Percentiles rank a stretch among this genome's conserved stretches.
These are phyloP conservation scores for Metarhizium robertsii DNA, from an alignment of 2,329 filamentous ascomycete species.

Conservation along the genomic window DNA sequence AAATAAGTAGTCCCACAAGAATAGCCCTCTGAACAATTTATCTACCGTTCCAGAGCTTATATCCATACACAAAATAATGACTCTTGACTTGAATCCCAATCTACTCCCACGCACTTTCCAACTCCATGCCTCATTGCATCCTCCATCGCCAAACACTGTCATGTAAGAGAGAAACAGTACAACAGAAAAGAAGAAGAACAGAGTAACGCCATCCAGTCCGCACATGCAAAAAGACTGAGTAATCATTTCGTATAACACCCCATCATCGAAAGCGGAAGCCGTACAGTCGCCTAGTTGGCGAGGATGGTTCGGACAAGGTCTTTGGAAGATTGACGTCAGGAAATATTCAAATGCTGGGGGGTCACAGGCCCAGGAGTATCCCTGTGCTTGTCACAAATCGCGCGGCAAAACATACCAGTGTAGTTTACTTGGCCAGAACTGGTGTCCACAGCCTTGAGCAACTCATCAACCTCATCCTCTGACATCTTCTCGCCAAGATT, in stretches of 20 bases:
- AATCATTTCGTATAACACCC: neutral
- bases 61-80: constrained; percentile 3
- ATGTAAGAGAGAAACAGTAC: constrained; percentile 7
- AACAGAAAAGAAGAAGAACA: neutral
- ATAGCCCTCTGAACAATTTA: neutral
- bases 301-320: constrained; percentile 82
- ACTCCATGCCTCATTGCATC: neutral
- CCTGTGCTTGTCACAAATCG: neutral
- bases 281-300: constrained; percentile 52
- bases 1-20: neutral
- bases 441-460: constrained; percentile 96
- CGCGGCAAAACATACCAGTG: constrained; percentile 53
- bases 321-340: constrained; percentile 20
- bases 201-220: constrained; percentile 23
- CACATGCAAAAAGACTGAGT: constrained; percentile 20
- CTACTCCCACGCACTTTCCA: neutral
- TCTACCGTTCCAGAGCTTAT: neutral
- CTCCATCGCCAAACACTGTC: constrained; percentile 6
- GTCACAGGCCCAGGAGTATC: neutral
- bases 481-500: constrained; percentile 99
- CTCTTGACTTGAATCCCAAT: neutral
- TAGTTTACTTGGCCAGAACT: constrained; percentile 97
- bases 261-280: neutral
- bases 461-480: constrained; percentile 96
- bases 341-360: neutral